These are phyloP conservation scores for Sugiyamaella lignohabitans DNA, from an alignment of 805 yeast genomes.

Conservation along the genomic window DNA sequence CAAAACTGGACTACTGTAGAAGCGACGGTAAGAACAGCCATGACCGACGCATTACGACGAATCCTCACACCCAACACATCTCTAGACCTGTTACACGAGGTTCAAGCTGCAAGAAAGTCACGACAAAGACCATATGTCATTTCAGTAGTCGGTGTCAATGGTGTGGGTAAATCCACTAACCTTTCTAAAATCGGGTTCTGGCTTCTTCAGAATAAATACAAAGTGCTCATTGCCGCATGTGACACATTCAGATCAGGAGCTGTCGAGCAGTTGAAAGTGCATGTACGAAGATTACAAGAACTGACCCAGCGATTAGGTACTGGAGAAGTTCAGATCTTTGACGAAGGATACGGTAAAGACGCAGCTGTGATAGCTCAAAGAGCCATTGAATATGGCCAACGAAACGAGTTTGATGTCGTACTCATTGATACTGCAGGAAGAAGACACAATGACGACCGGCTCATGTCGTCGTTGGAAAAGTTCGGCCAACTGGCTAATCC, in stretches of 20 bases:
- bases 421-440: constrained; percentile 97
- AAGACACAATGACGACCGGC: constrained; percentile 87
- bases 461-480: constrained; percentile 92
- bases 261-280: constrained; percentile 93
- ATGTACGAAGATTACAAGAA: constrained; percentile 74
- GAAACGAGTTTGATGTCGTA: constrained; percentile 71
- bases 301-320: constrained; percentile 47
- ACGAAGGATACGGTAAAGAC: constrained; percentile 97
- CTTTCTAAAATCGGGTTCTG: constrained; percentile 91
- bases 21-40: constrained; percentile 54
- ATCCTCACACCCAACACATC: constrained; percentile 89
- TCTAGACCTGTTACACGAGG: constrained; percentile 76
- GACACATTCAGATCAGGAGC: constrained; percentile 98
- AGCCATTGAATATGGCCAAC: constrained; percentile 75
- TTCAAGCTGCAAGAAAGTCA: constrained; percentile 41
- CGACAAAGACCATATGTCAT: constrained; percentile 72
- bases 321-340: constrained; percentile 64
- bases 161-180: constrained; percentile 96
- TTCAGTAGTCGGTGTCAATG: constrained; percentile 95
- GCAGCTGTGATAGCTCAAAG: constrained; percentile 90
- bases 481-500: constrained; percentile 95
- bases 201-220: constrained; percentile 83
- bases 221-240: constrained; percentile 89
- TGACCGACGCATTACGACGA: constrained; percentile 54
- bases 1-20: constrained; percentile 69